Evolutionary conservation across 1,139 yeast species (phyloP), one percentile per base, ranked within the genome.

Genomic region (Ogataea hybrid): DNA sequence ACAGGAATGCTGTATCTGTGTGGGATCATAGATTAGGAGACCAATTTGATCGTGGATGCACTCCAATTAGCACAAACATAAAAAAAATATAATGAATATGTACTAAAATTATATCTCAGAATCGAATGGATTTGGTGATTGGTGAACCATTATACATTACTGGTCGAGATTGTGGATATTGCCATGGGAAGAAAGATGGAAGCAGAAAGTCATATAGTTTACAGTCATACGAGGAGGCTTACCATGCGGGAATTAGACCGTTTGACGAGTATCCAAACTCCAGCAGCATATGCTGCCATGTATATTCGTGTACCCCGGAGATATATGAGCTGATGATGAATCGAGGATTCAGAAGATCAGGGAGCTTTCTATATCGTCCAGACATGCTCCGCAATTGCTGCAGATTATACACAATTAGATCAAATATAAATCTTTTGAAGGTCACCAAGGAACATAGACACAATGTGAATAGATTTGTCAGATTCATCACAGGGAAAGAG

Each of bases 271-370:
- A 44, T 15, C 59, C 63, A 3, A 52, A 54, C 37, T 64, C 70
- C 25, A 56, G 65, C 12, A 66, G 79, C 7, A 62, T 81, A 15
- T 88, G 88, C 1, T 62, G 75, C 34, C 68, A 68, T 12, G 66
- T 71, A 2, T 73, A 74, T 41, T 60, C 59, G 23, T 71, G 81
- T 68, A 56, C 79, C 0, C 65, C 77, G 10, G 57, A 58, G 17
- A 73, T 73, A 22, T 88, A 88, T 56, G 90, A 85, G 52, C 58
- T 57, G 25, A 59, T 85, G 49, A 76, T 89, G 47, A 82, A 86
- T 53, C 67, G 71, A 52, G 95, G 95, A 2, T 88, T 76, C 58
- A 76, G 96, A 59, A 66, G 97, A 39, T 83, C 94, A 25, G 97
- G 97, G 0, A 58, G 62, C 2, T 85, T 79, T 51, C 53, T 87